A percentile compares a stretch with the other conserved stretches of the same genome.
Evolutionary conservation across 495 filamentous ascomycete species (phyloP).

Genomic region (Lepidopterella palustris): DNA sequence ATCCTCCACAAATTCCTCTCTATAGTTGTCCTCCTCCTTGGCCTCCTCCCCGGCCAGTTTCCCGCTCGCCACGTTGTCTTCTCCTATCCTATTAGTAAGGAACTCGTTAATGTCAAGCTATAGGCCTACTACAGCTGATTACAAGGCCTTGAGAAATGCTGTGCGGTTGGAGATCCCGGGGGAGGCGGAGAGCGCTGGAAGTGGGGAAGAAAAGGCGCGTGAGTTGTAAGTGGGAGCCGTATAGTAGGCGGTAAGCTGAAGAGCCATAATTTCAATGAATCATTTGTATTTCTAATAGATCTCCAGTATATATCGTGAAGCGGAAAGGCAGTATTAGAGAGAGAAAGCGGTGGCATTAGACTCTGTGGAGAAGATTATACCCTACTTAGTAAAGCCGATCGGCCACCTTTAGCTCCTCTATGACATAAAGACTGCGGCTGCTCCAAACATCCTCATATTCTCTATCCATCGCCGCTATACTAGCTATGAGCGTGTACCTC

Average conservation of each 20-base stretch:
- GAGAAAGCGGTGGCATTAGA: background rate
- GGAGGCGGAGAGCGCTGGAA: conserved; percentile 36
- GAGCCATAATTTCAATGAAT: background rate
- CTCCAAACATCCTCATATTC: too few species aligned
- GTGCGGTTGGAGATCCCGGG: conserved; percentile 38
- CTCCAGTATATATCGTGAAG: background rate
- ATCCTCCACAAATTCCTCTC: conserved; percentile 64
- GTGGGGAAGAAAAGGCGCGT: conserved; percentile 38
- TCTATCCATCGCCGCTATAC: conserved; percentile 5
- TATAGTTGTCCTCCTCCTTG: conserved; percentile 78
- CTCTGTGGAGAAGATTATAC: background rate
- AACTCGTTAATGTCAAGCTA: conserved; percentile 76
- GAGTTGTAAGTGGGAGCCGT: conserved; percentile 53
- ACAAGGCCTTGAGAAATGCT: conserved; percentile 60
- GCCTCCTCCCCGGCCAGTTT: conserved; percentile 34
- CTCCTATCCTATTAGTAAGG: conserved; percentile 82
- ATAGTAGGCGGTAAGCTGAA: background rate
- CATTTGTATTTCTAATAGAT: background rate
- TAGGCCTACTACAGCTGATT: conserved; percentile 50
- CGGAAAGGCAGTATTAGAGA: background rate
- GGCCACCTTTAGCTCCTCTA: too few species aligned
- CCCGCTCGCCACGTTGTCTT: conserved; percentile 56
- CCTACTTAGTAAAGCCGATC: background rate
- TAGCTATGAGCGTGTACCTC: conserved; percentile 18
- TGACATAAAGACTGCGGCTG: too few species aligned